Evolutionary conservation across 306 rosid species (phyloP), one percentile per base, ranked within the genome.

Genomic region (Begonia fuchsioides): DNA sequence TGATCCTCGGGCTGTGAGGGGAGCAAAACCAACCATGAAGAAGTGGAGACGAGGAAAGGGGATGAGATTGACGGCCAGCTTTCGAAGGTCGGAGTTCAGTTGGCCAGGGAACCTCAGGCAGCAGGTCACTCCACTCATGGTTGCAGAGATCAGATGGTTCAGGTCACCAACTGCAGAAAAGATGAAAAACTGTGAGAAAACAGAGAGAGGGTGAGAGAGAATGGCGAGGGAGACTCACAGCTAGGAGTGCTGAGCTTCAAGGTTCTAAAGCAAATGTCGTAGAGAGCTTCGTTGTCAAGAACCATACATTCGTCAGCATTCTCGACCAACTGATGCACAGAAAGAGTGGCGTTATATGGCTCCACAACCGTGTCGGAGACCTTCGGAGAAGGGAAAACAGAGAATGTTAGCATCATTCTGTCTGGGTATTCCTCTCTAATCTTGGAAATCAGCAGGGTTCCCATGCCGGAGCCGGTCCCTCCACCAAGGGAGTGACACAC

Each of bases 241-340:
- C 96, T 86, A 43, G 96, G 96, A 55, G 86, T 86, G 74, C 96
- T 86, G 78, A 86, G 95, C 76, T 86, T 86, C 14, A 86, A 66
- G 54, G 96, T 86, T 72, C 96, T 69, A 65, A 86, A 86, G 81
- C 96, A 86, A 70, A 86, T 86, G 73, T 86, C 96, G 64, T 86
- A 86, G 40, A 86, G 93, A 17, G 96, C 96, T 67, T 86, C 93
- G 18, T 86, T 86, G 53, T 86, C 96, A 70, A 86, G 96, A 59
- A 86, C 96, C 96, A 86, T 86, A 66, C 96, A 86, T 51, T 86
- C 94, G 71, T 86, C 96, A 2, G 96, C 96, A 47, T 86, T 86
- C 77, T 86, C 96, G 14, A 86, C 96, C 76, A 86, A 59, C 59
- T 82, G 96, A 60, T 86, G 96, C 54, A 86, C 93, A 13, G 94